phyloP scores from a whole-genome alignment of 306 rosid species.

The Sechiopsis laciniata region DNA sequence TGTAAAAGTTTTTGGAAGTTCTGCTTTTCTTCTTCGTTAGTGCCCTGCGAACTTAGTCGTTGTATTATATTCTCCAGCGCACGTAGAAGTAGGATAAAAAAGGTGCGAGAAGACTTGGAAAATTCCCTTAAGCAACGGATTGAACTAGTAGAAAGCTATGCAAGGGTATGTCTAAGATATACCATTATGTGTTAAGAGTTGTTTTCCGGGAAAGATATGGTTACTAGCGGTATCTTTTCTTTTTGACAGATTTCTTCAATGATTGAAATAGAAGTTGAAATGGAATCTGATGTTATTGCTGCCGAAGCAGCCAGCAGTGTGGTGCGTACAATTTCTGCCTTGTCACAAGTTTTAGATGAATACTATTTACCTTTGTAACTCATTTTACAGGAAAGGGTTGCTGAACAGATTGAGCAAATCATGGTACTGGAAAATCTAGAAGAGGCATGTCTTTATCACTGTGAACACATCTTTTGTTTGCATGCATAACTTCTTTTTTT shows the following conservation, averaged over 20 bases:
- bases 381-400: conserved; percentile 63
- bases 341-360: conserved; percentile 24
- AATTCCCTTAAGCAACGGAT: conserved; percentile 69
- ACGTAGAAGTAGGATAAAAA: conserved; percentile 68
- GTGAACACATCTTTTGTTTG: neutral
- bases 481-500: neutral
- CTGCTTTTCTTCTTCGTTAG: neutral
- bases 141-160: conserved; percentile 84
- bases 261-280: conserved; percentile 94
- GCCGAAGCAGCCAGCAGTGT: conserved; percentile 77
- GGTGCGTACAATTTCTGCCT: conserved; percentile 38
- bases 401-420: conserved; percentile 83
- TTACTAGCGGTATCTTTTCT: neutral
- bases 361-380: conserved; percentile 15
- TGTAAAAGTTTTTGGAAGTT: conserved; percentile 5
- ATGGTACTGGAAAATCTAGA: conserved; percentile 95
- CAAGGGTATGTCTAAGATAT: conserved; percentile 51
- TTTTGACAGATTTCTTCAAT: conserved; percentile 69
- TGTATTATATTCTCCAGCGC: conserved; percentile 33
- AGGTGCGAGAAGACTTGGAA: conserved; percentile 74
- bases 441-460: conserved; percentile 48
- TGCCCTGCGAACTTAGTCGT: neutral
- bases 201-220: neutral
- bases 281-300: conserved; percentile 85
- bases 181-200: neutral